Percentiles rank a stretch among this genome's conserved stretches.
phyloP scores from a whole-genome alignment of 2,329 filamentous ascomycete genomes.

The Colletotrichum truncatum region DNA sequence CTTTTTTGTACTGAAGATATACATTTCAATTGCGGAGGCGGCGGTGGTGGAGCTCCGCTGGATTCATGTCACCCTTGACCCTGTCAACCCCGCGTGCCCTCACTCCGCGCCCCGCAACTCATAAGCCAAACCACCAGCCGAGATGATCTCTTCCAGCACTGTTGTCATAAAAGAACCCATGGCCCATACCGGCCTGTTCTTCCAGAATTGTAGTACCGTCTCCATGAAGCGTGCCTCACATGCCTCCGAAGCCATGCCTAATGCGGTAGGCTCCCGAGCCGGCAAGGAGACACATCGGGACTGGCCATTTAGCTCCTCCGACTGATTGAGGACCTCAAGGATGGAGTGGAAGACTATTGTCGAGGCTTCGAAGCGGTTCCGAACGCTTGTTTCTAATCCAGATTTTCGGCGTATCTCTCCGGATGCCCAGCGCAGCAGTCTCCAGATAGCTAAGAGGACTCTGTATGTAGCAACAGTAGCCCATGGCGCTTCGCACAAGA shows the following conservation, averaged over 20 bases:
- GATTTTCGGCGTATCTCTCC: constrained; percentile 35
- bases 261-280: constrained; percentile 10
- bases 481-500: constrained; percentile 40
- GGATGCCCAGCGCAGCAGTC: constrained; percentile 37
- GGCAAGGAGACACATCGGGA: background rate
- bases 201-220: constrained; percentile 30
- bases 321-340: constrained; percentile 31
- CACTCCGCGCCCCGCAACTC: constrained; percentile 3
- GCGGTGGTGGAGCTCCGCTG: constrained; percentile 22
- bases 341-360: constrained; percentile 38
- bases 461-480: constrained; percentile 38
- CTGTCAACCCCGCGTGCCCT: background rate
- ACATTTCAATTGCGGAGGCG: background rate
- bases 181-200: constrained; percentile 28
- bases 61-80: background rate
- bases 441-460: constrained; percentile 41
- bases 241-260: constrained; percentile 17
- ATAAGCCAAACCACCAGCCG: constrained; percentile 12
- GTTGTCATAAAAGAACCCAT: constrained; percentile 31
- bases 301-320: background rate
- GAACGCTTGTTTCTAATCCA: constrained; percentile 29
- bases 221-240: constrained; percentile 30
- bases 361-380: constrained; percentile 33
- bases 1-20: constrained; percentile 14
- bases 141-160: constrained; percentile 29